Percentiles rank a stretch among this genome's conserved stretches.
These are phyloP conservation scores for Drechslerella dactyloides DNA, from an alignment of 2,329 filamentous ascomycete species.

Conservation along the genomic window DNA sequence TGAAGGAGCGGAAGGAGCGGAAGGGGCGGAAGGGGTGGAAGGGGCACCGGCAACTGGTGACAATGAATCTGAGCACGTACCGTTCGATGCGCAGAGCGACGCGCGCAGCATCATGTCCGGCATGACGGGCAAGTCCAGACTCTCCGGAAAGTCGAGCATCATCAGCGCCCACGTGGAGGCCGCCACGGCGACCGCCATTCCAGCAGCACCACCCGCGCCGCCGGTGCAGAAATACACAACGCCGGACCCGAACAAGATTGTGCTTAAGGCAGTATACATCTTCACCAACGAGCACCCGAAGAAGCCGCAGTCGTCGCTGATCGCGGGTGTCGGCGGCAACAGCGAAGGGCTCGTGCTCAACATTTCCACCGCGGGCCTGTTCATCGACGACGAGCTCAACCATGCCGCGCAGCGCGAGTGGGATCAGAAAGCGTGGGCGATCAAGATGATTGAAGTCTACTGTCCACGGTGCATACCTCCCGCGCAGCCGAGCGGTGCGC, in stretches of 20 bases:
- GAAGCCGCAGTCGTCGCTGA: constrained; percentile 87
- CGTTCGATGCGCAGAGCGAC: constrained; percentile 27
- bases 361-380: constrained; percentile 91
- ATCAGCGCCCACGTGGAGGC: constrained; percentile 61
- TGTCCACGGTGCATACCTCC: constrained; percentile 68
- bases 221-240: constrained; percentile 81
- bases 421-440: constrained; percentile 98
- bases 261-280: constrained; percentile 88
- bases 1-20: constrained; percentile 26
- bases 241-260: constrained; percentile 92
- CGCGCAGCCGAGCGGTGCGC: constrained; percentile 55
- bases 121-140: constrained; percentile 54
- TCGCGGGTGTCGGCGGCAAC: constrained; percentile 81
- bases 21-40: constrained; percentile 14
- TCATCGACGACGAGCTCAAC: constrained; percentile 94
- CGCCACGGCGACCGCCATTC: neutral
- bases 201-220: constrained; percentile 74
- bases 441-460: constrained; percentile 90
- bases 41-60: neutral
- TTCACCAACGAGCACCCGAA: constrained; percentile 89
- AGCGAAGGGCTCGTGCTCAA: constrained; percentile 91
- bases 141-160: constrained; percentile 67
- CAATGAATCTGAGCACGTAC: constrained; percentile 37
- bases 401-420: constrained; percentile 93
- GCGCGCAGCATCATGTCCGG: constrained; percentile 39